Conservation (phyloP, 2,329 filamentous ascomycete genomes). For the Blastomyces silverae region DNA sequence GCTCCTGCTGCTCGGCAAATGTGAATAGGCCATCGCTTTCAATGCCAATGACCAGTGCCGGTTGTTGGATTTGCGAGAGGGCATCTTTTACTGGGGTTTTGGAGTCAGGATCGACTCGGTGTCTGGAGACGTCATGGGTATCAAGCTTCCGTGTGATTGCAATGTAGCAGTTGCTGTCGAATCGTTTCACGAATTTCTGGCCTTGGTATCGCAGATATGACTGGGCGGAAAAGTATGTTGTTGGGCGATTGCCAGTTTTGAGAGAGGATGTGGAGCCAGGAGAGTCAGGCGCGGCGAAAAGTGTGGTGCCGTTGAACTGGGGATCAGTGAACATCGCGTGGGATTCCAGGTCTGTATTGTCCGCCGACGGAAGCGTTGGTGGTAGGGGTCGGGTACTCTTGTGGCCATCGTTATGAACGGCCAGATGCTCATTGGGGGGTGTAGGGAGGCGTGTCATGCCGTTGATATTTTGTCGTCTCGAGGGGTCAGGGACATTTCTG, state of each 20-base stretch:
- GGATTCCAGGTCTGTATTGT: conserved; percentile 17
- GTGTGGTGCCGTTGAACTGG: conserved; percentile 62
- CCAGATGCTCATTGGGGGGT: conserved; percentile 65
- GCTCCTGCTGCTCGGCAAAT: conserved; percentile 89
- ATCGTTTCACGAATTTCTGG: conserved; percentile 91
- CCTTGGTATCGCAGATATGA: conserved; percentile 97
- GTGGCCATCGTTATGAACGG: conserved; percentile 78
- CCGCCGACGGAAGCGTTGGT: conserved; percentile 22
- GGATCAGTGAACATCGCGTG: conserved; percentile 51
- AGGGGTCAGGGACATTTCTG: conserved; percentile 80
- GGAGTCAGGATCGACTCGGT: conserved; percentile 48
- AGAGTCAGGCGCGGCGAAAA: conserved; percentile 41
- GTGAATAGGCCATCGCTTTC: conserved; percentile 95
- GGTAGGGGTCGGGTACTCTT: conserved; percentile 48
- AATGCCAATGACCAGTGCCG: conserved; percentile 84
- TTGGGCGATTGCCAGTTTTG: conserved; percentile 39
- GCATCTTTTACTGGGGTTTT: conserved; percentile 59
- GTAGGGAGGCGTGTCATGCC: conserved; percentile 54
- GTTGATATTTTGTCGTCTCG: conserved; percentile 74
- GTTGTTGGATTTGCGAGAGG: conserved; percentile 75
- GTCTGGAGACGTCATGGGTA: conserved; percentile 86
- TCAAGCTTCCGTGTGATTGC: conserved; percentile 97
- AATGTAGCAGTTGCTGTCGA: conserved; percentile 98
- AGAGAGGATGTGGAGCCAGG: conserved; percentile 26
- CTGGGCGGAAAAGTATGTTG: conserved; percentile 96